Evolutionary conservation across 257 asterid species (phyloP).

Genomic region (Solanum ahanhuiri): DNA sequence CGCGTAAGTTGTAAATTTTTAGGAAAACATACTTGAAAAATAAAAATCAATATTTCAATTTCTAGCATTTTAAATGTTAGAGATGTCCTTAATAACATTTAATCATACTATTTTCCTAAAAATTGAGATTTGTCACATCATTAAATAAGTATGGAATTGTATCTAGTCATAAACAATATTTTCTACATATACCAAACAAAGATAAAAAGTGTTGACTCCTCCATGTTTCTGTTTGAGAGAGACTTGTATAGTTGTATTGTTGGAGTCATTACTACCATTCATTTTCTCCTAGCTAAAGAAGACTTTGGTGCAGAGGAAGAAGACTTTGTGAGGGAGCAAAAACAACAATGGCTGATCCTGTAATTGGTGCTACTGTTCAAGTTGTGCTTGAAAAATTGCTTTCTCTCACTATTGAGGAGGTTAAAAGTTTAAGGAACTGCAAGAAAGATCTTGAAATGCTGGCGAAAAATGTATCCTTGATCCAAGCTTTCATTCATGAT

Average conservation of each 20-base stretch:
- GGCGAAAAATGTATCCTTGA: background rate
- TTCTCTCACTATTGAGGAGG: background rate
- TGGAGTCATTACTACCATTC: too few relatives aligned
- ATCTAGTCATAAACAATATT: too few relatives aligned
- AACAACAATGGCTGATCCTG: background rate
- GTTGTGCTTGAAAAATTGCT: background rate
- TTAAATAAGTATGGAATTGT: too few relatives aligned
- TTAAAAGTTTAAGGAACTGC: background rate
- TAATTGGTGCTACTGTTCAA: background rate
- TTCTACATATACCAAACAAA: too few relatives aligned
- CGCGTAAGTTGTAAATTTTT: too few relatives aligned
- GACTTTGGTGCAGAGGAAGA: background rate
- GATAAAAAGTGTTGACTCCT: too few relatives aligned
- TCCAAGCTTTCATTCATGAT: conserved; percentile 1
- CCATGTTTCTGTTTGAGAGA: too few relatives aligned
- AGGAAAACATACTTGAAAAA: too few relatives aligned
- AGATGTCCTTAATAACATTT: too few relatives aligned
- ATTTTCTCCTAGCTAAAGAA: background rate
- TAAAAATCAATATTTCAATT: background rate
- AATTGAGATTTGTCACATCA: too few relatives aligned
- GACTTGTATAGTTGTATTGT: too few relatives aligned
- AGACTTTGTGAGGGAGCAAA: background rate
- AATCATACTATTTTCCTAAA: background rate
- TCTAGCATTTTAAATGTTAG: too few relatives aligned
- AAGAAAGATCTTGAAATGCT: background rate